phyloP scores from a whole-genome alignment of 148 eudicot genomes.

The Arctostaphylos glauca region DNA sequence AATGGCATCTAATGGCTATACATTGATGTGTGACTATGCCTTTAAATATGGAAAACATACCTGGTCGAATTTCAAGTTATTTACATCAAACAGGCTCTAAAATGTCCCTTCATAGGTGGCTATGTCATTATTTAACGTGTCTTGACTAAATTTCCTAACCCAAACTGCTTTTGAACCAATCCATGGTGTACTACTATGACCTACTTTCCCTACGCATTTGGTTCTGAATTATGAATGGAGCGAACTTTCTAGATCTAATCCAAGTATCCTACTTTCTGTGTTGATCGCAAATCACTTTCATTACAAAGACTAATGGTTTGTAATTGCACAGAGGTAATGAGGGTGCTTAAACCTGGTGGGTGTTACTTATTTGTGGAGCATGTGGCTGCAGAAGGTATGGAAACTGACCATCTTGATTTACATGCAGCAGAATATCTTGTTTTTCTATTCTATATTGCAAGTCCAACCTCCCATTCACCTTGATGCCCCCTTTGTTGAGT shows the following conservation, averaged over 20 bases:
- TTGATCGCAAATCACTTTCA: background rate
- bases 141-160: background rate
- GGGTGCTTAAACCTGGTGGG: constrained; percentile 92
- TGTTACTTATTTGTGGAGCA: constrained; percentile 81
- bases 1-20: background rate
- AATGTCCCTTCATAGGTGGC: background rate
- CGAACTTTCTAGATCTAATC: background rate
- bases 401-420: background rate
- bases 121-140: background rate
- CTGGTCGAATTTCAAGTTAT: background rate
- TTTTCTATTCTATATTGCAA: background rate
- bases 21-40: background rate
- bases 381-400: constrained; percentile 74
- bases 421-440: background rate
- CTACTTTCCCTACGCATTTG: background rate
- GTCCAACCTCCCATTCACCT: background rate
- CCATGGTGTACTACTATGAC: background rate
- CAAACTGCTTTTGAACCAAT: background rate
- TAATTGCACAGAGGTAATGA: constrained; percentile 58
- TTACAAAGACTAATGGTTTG: background rate
- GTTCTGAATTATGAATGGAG: background rate
- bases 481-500: background rate
- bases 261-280: background rate
- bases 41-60: background rate
- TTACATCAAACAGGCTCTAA: background rate